Evolutionary conservation across 306 rosid genomes (phyloP).

Genomic region (Chamaecrista fasciculata): DNA sequence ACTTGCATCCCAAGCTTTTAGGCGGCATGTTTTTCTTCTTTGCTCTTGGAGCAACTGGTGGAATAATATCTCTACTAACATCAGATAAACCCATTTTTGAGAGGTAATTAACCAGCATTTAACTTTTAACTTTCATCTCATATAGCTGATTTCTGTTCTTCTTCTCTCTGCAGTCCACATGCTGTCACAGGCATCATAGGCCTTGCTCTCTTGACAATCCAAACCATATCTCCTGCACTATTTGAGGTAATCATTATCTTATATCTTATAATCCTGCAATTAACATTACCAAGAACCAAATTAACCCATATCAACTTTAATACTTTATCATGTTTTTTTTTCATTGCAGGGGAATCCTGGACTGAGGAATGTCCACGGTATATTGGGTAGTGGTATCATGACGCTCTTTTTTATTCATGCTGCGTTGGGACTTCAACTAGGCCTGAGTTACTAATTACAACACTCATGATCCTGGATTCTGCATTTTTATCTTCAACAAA

Average conservation of each 20-base stretch:
- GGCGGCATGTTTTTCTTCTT: slow-evolving; percentile 96
- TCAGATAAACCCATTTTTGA: slow-evolving; percentile 83
- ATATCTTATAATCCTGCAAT: background rate
- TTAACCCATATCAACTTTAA: background rate
- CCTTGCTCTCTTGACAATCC: slow-evolving; percentile 76
- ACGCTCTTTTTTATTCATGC: slow-evolving; percentile 79
- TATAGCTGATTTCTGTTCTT: background rate
- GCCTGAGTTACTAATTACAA: slow-evolving; percentile 55
- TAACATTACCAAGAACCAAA: slow-evolving; percentile 11
- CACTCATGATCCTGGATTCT: background rate
- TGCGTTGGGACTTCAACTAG: slow-evolving; percentile 85
- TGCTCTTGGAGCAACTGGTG: slow-evolving; percentile 92
- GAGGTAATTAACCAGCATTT: slow-evolving; percentile 40
- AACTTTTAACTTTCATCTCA: background rate
- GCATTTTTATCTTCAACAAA: background rate
- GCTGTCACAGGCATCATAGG: slow-evolving; percentile 84
- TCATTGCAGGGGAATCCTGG: slow-evolving; percentile 72
- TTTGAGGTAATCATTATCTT: slow-evolving; percentile 66
- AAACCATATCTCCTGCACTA: slow-evolving; percentile 59
- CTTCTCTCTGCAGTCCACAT: slow-evolving; percentile 60
- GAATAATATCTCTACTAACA: slow-evolving; percentile 79
- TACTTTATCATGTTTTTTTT: background rate
- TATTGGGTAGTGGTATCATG: slow-evolving; percentile 90
- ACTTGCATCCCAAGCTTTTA: slow-evolving; percentile 91
- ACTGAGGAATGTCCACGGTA: slow-evolving; percentile 71